phyloP scores from a whole-genome alignment of 768 basidiomycete species.

The Termitomyces sp. region DNA sequence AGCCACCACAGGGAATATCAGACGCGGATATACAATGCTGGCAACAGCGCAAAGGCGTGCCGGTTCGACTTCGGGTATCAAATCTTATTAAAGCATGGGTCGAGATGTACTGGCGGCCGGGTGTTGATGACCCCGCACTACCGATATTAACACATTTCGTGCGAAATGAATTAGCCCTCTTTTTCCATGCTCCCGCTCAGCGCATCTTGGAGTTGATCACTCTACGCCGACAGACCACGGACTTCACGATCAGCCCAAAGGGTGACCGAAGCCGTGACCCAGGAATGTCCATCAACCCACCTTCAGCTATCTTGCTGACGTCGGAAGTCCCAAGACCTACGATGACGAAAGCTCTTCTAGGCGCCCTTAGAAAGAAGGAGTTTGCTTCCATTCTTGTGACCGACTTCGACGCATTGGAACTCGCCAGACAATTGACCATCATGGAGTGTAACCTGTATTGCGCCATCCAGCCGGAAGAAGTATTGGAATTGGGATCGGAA shows the following conservation, averaged over 20 bases:
- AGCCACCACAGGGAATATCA: constrained; percentile 52
- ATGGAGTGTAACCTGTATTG: constrained; percentile 90
- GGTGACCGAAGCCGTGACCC: constrained; percentile 68
- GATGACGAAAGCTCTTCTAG: constrained; percentile 75
- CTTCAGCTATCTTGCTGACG: constrained; percentile 32
- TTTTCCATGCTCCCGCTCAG: constrained; percentile 67
- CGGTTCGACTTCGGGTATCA: constrained; percentile 85
- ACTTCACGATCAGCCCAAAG: constrained; percentile 47
- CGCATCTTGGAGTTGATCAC: constrained; percentile 67
- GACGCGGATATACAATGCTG: constrained; percentile 65
- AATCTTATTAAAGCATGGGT: constrained; percentile 95
- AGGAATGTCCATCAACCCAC: constrained; percentile 68
- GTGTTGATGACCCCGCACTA: constrained; percentile 64
- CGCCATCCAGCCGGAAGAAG: constrained; percentile 81
- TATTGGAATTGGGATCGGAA: constrained; percentile 79
- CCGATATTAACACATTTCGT: constrained; percentile 55
- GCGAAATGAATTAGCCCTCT: constrained; percentile 49
- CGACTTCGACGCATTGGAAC: constrained; percentile 91
- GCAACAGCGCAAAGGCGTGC: constrained; percentile 84
- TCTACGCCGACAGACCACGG: constrained; percentile 44
- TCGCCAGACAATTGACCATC: constrained; percentile 90
- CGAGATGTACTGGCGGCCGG: constrained; percentile 83
- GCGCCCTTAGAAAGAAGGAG: constrained; percentile 60
- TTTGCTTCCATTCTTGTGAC: constrained; percentile 61
- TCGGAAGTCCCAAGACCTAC: constrained; percentile 81